A percentile compares a stretch with the other conserved stretches of the same genome.
phyloP scores from a whole-genome alignment of 2,329 filamentous ascomycete genomes.

The Talaromyces sp. region DNA sequence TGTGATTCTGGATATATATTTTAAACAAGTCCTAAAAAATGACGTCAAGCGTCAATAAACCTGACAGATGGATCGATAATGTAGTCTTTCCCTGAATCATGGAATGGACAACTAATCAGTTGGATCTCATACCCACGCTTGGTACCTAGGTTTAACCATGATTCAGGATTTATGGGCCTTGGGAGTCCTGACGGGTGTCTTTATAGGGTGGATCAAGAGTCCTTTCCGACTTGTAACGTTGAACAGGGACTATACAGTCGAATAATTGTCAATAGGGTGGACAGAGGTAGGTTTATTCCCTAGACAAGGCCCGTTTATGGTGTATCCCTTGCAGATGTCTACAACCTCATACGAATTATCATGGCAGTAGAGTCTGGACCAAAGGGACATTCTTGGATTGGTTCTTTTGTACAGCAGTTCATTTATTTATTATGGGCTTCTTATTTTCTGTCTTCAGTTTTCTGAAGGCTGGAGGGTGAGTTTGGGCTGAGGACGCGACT shows the following conservation, averaged over 20 bases:
- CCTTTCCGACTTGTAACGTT: no score
- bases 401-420: not conserved
- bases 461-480: not conserved
- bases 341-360: not conserved
- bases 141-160: not conserved
- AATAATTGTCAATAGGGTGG: no score
- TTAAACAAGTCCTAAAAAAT: not conserved
- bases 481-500: not conserved
- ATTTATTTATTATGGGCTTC: not conserved
- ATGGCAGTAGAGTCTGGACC: not conserved
- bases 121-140: not conserved
- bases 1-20: not conserved
- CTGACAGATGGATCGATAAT: not conserved
- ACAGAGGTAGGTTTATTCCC: not conserved
- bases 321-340: conserved; percentile 11
- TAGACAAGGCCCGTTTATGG: not conserved
- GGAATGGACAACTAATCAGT: conserved; percentile 11
- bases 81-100: not conserved
- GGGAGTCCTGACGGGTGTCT: not conserved
- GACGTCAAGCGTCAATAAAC: not conserved
- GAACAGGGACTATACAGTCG: no score
- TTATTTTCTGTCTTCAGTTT: not conserved
- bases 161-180: no score
- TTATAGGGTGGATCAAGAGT: not conserved
- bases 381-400: not conserved